Evolutionary conservation across 768 basidiomycete genomes (phyloP), one percentile per base, ranked within the genome.

Genomic region (Lentinula sp.): DNA sequence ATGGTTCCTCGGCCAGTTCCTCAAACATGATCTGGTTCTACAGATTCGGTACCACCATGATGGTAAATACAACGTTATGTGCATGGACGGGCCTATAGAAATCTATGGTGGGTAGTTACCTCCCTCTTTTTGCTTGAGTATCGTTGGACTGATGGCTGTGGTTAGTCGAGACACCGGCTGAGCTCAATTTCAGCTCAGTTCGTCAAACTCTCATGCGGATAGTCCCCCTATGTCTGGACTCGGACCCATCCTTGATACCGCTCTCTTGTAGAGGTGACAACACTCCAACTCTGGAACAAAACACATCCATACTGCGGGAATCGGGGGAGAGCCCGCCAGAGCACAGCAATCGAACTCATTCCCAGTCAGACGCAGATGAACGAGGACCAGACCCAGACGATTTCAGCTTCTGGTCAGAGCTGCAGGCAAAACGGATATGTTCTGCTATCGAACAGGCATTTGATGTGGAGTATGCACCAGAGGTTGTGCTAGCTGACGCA

Each of bases 51-150:
- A 95, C 70, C 97, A 99, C 68, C 95, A 98, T 68, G 93, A 97
- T 71, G 95, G 94, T 52, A 98, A 95, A 72, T 91, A 99, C 74
- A 97, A 95, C 72, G 97, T 98, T 60, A 89, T 98, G 84, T 84
- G 86, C 57, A 69, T 89, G 57, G 86, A 90, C 52, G 90, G 88
- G 1, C 93, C 94, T 7, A 76, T 98, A 61, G 93, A 97, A 70
- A 87, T 99, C 35, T 92, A 86, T 63, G 90, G 96, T 94, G 64
- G 60, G 89, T 75, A 60, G 31, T 40, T 4, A n/a, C 18, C 0
- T 62, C 16, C 32, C 56, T 21, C 18, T 23, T 31, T 37, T 45
- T 23, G 39, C 42, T 10, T 59, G 13, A 9, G 48, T 23, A 11
- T 11, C 32, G 35, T 65, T 28, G 56, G 63, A 61, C 61, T 64